Conservation (phyloP, 257 asterid genomes). For the Solanum infundibuliforme region DNA sequence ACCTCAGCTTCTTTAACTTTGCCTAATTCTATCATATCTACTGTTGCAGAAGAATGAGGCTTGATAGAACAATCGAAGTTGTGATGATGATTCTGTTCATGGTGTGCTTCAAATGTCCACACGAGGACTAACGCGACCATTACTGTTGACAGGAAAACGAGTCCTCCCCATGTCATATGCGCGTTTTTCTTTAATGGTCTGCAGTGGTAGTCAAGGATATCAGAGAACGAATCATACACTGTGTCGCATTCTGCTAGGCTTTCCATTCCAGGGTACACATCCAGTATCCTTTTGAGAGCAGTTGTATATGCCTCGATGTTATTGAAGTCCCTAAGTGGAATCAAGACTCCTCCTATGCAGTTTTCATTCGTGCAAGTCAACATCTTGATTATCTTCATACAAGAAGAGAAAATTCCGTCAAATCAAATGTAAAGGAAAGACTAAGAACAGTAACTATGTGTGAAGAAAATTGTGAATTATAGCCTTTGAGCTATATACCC, state of each 20-base stretch:
- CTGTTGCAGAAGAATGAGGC: slow-evolving; percentile 18
- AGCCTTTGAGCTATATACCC: slow-evolving; percentile 11
- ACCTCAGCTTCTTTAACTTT: neutral
- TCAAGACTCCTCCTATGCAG: slow-evolving; percentile 60
- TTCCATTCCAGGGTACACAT: slow-evolving; percentile 69
- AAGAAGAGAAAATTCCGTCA: neutral
- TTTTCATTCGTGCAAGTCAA: slow-evolving; percentile 46
- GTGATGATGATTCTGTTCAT: slow-evolving; percentile 11
- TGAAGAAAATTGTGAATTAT: neutral
- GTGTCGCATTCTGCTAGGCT: slow-evolving; percentile 56
- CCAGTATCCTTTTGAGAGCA: slow-evolving; percentile 52
- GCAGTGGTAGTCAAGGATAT: slow-evolving; percentile 52
- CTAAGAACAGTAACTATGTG: neutral
- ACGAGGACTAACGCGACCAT: slow-evolving; percentile 40
- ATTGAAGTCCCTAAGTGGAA: slow-evolving; percentile 30
- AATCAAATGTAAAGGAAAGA: neutral
- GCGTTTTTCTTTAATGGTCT: slow-evolving; percentile 42
- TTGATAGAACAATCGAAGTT: slow-evolving; percentile 34
- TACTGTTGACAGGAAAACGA: slow-evolving; percentile 38
- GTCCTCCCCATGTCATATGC: slow-evolving; percentile 43
- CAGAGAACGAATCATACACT: slow-evolving; percentile 45
- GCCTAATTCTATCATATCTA: slow-evolving; percentile 26
- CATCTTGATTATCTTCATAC: slow-evolving; percentile 25
- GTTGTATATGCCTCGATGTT: slow-evolving; percentile 36
- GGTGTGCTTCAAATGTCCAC: slow-evolving; percentile 33